Evolutionary conservation across 2,329 filamentous ascomycete species (phyloP).

Genomic region (Calonectria pseudoturangicola): DNA sequence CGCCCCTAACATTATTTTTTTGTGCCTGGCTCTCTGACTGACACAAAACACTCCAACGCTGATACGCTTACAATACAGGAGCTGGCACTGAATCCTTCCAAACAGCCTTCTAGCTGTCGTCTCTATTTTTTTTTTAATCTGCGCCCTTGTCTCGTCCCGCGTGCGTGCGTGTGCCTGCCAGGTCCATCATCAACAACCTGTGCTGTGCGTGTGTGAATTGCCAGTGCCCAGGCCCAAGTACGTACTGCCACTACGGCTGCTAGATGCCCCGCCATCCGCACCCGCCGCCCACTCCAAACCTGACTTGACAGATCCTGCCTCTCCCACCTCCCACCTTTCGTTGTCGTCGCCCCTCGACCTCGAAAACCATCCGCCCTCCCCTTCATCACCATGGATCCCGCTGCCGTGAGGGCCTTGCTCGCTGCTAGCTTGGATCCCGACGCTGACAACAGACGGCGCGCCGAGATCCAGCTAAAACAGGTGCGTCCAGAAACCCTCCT

Average conservation of each 20-base stretch:
- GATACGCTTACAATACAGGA: constrained; percentile 14
- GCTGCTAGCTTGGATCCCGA: constrained; percentile 84
- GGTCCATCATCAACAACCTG: no score
- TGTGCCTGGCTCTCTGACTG: constrained; percentile 15
- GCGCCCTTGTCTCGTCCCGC: not conserved
- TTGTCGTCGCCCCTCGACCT: constrained; percentile 51
- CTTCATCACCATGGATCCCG: constrained; percentile 79
- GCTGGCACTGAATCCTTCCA: not conserved
- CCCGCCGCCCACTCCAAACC: constrained; percentile 48
- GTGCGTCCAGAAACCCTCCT: constrained; percentile 68
- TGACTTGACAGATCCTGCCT: constrained; percentile 57
- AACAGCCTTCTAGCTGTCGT: not conserved
- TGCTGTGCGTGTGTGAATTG: constrained; percentile 19
- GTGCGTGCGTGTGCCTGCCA: no score
- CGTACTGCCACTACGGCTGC: constrained; percentile 31
- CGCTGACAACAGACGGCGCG: constrained; percentile 83
- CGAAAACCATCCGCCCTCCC: constrained; percentile 47
- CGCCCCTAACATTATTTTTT: constrained; percentile 6
- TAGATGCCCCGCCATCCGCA: constrained; percentile 56
- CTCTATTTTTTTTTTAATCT: not conserved
- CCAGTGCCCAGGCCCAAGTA: constrained; percentile 15
- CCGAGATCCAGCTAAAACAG: constrained; percentile 88
- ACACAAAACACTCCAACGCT: constrained; percentile 20
- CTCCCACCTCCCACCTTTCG: constrained; percentile 46
- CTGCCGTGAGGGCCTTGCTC: constrained; percentile 84